phyloP scores from a whole-genome alignment of 805 yeast species.

The Lipomyces yamadae region DNA sequence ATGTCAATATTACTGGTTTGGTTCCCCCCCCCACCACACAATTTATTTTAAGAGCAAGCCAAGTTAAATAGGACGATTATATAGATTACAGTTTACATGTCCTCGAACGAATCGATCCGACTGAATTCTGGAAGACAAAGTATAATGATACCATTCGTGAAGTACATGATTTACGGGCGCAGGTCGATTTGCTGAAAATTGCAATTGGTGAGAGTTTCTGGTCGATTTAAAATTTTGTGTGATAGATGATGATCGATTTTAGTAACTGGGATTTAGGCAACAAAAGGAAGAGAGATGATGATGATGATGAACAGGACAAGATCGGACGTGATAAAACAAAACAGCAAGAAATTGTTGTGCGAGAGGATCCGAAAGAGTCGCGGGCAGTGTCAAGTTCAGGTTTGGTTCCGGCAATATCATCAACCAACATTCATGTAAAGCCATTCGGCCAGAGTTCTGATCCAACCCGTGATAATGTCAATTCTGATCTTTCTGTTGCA shows the following conservation, averaged over 20 bases:
- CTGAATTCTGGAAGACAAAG: constrained; percentile 24
- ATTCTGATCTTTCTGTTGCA: background rate
- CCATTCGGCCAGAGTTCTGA: background rate
- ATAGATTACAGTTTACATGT: constrained; percentile 21
- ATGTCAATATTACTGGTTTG: background rate
- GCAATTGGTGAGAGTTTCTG: background rate
- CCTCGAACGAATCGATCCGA: constrained; percentile 23
- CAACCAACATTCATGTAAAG: background rate
- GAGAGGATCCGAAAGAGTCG: background rate
- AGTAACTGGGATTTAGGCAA: background rate
- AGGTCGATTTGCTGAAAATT: background rate
- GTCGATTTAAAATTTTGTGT: background rate
- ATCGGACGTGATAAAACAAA: background rate
- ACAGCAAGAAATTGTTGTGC: background rate
- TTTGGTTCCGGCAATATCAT: background rate
- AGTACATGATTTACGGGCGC: constrained; percentile 1
- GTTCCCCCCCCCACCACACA: background rate
- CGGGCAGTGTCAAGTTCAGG: background rate
- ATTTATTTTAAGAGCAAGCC: no score
- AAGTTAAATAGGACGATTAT: background rate
- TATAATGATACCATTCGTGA: constrained; percentile 21
- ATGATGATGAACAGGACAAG: background rate
- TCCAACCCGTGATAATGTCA: background rate
- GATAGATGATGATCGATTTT: background rate
- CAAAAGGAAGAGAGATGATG: background rate